Base-by-base conservation (phyloP, 2,329 filamentous ascomycete species). In the Hypoxylon sp. region DNA sequence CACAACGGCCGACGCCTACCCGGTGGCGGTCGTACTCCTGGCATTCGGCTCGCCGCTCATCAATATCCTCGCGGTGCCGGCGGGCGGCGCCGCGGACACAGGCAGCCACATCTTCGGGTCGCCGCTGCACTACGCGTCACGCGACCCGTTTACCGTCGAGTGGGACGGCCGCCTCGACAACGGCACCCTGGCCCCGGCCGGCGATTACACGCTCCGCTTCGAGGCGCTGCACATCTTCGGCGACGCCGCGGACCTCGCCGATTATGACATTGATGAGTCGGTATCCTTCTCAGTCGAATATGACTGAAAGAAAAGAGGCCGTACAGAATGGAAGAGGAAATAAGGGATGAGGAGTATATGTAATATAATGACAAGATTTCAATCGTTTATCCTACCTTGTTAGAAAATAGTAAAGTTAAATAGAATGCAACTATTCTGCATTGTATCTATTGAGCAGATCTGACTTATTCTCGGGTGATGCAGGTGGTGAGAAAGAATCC, bases 171-270 rank as follows among this genome's bases (percentile, higher is more conserved):
- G 72, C 48, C 70, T 85, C 4, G 72, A 73, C 0, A 75, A 79
- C 8, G 81, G 81, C 11, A 73, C 65, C 1, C 83, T 79, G 57
- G 82, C 76, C 1, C 77, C 81, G 0, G 72, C 75, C 0, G 83
- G 83, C 9, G 65, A 67, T 23, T 85, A 86, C 70, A 79, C 78
- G 69, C 72, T 85, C 46, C 73, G 73, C 1, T 72, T 83, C 24
- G 76, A 76, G 54, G 79, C 81, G 2, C 69, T 85, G 60, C 77
- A 76, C 56, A 77, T 85, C 56, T 83, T 81, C 65, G 83, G 83
- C 4, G 74, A 85, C 54, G 69, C 71, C 27, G 68, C 72, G 11
- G 73, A 78, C 52, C 58, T 72, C 1, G 70, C 69, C 3, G 79
- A 85, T 45, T 85, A 81, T 70, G 81, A 84, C 21, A 65, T 72